These are phyloP conservation scores for Boletus sp. DNA, from an alignment of 768 basidiomycete species.

Conservation along the genomic window DNA sequence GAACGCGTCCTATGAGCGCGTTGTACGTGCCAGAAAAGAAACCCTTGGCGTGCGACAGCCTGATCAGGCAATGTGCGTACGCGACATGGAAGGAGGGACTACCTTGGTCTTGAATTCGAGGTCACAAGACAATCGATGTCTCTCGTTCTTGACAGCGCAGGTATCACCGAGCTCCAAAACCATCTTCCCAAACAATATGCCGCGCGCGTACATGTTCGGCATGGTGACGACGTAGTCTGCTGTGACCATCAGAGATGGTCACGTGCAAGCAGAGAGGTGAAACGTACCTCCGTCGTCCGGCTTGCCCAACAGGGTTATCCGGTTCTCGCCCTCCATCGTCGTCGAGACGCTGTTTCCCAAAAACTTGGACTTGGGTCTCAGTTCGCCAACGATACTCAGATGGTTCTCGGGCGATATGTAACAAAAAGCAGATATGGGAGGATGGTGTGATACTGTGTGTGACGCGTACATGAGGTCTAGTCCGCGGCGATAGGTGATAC, in stretches of 20 bases:
- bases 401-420: slow-evolving; percentile 92
- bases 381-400: slow-evolving; percentile 84
- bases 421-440: slow-evolving; percentile 93
- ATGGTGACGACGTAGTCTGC: slow-evolving; percentile 87
- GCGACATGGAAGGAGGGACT: slow-evolving; percentile 1
- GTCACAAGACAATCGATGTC: slow-evolving; percentile 70
- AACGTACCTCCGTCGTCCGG: slow-evolving; percentile 83
- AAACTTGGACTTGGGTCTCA: slow-evolving; percentile 94
- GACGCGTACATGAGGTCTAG: slow-evolving; percentile 1
- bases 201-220: slow-evolving; percentile 97
- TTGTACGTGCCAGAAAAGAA: slow-evolving; percentile 99
- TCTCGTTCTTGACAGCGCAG: slow-evolving; percentile 81
- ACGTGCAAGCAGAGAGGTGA: slow-evolving; percentile 4
- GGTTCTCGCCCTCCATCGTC: slow-evolving; percentile 94
- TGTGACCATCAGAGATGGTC: not conserved
- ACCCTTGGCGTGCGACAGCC: slow-evolving; percentile 49
- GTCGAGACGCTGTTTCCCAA: slow-evolving; percentile 96
- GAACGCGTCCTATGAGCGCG: slow-evolving; percentile 78
- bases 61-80: not conserved
- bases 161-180: slow-evolving; percentile 92
- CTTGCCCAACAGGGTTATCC: slow-evolving; percentile 76
- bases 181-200: slow-evolving; percentile 91
- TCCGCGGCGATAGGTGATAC: not conserved
- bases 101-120: slow-evolving; percentile 99
- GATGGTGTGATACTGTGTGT: slow-evolving; percentile 86